Conservation (phyloP, 768 basidiomycete genomes). For the Termitomyces sp. region DNA sequence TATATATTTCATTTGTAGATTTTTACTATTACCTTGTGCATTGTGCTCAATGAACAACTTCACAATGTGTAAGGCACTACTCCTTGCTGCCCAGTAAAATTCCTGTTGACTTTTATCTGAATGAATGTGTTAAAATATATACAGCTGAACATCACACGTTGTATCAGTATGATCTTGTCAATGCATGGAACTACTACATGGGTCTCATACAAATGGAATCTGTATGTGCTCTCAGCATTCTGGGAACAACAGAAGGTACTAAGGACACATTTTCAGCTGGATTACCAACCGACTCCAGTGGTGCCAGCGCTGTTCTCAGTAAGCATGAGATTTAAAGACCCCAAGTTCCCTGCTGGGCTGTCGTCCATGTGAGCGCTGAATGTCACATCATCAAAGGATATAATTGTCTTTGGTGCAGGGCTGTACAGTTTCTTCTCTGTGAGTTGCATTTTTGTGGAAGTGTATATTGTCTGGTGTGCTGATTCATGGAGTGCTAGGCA, state of each 20-base stretch:
- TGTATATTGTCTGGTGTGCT: background rate
- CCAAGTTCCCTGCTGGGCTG: constrained; percentile 33
- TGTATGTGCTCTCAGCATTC: constrained; percentile 29
- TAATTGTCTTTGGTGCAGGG: constrained; percentile 64
- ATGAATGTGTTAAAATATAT: too few relatives aligned
- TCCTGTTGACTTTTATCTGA: too few relatives aligned
- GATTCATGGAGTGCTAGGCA: constrained; percentile 16
- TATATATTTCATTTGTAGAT: too few relatives aligned
- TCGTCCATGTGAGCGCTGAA: constrained; percentile 52
- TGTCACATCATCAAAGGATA: constrained; percentile 45
- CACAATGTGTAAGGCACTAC: too few relatives aligned
- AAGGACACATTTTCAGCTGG: constrained; percentile 40
- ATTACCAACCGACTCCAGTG: constrained; percentile 57
- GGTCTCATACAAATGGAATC: constrained; percentile 73
- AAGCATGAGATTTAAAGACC: constrained; percentile 47
- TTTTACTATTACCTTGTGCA: too few relatives aligned
- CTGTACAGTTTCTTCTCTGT: constrained; percentile 68
- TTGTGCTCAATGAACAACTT: too few relatives aligned
- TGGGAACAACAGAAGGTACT: background rate
- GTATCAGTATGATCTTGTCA: constrained; percentile 18
- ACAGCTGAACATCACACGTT: constrained; percentile 57
- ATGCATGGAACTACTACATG: constrained; percentile 35
- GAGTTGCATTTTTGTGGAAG: constrained; percentile 6
- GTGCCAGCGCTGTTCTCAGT: constrained; percentile 51
- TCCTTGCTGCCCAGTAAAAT: too few relatives aligned